Percentiles rank a stretch among this genome's conserved stretches.
phyloP scores from a whole-genome alignment of 495 filamentous ascomycete genomes.

The Penicillium cinerascens region DNA sequence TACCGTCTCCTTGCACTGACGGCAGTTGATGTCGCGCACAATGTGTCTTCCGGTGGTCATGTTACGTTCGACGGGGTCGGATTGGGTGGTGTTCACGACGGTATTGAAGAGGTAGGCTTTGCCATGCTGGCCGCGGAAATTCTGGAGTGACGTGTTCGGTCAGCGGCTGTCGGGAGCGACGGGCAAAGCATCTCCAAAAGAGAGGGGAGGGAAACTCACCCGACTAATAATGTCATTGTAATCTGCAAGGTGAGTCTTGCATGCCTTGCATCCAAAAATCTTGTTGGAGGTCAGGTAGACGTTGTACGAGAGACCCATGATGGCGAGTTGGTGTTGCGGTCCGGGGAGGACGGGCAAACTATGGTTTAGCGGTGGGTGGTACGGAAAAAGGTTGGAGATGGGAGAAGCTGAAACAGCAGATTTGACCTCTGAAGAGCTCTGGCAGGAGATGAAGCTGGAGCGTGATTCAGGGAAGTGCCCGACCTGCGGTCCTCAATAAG shows the following conservation, averaged over 20 bases:
- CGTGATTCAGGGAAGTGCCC: neutral
- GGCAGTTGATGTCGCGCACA: constrained; percentile 86
- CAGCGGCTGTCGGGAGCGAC: constrained; percentile 3
- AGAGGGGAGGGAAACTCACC: constrained; percentile 48
- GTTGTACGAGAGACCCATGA: constrained; percentile 95
- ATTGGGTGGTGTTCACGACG: constrained; percentile 83
- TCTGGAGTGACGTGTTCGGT: constrained; percentile 49
- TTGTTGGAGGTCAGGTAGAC: constrained; percentile 84
- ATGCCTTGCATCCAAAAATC: constrained; percentile 93
- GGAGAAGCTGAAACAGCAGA: neutral
- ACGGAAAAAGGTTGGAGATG: neutral
- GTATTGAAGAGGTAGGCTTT: constrained; percentile 95
- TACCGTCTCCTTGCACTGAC: constrained; percentile 85
- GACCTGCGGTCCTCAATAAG: constrained; percentile 1
- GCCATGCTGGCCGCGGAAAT: constrained; percentile 97
- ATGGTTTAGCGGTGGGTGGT: neutral
- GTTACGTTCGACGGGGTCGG: constrained; percentile 83
- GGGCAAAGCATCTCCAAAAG: constrained; percentile 5
- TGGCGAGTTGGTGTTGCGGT: constrained; percentile 20
- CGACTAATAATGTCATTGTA: constrained; percentile 94
- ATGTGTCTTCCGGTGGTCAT: constrained; percentile 98
- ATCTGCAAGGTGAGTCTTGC: constrained; percentile 92
- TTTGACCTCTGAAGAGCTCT: neutral
- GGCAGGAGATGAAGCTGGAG: neutral
- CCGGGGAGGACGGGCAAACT: constrained; percentile 1